Conservation (phyloP, 495 filamentous ascomycete genomes). For the Daldinia bambusicola region DNA sequence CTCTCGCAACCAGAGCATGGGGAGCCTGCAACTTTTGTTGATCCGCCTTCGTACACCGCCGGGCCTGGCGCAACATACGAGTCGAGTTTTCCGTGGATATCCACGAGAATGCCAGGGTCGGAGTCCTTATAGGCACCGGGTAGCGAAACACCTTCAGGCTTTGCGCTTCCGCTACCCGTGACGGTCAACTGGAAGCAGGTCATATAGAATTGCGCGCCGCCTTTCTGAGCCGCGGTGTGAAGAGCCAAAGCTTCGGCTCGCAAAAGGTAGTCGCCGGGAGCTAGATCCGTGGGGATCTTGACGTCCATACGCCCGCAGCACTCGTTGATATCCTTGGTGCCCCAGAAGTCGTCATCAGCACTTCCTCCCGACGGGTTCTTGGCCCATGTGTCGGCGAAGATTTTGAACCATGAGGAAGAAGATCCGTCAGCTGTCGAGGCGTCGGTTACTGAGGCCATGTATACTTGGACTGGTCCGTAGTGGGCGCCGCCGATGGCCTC, state of each 20-base stretch:
- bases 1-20: constrained; percentile 53
- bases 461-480: constrained; percentile 62
- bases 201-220: constrained; percentile 62
- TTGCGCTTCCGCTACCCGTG: constrained; percentile 46
- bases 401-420: constrained; percentile 61
- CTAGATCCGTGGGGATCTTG: constrained; percentile 58
- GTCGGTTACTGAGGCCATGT: constrained; percentile 64
- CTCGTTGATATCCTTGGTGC: constrained; percentile 62
- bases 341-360: constrained; percentile 62
- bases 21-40: constrained; percentile 50
- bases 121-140: constrained; percentile 60
- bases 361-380: constrained; percentile 45
- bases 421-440: constrained; percentile 58
- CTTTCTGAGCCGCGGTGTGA: constrained; percentile 53
- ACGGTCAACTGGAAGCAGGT: constrained; percentile 62
- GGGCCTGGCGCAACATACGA: constrained; percentile 56
- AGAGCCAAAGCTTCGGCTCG: constrained; percentile 65
- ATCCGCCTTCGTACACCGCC: constrained; percentile 54
- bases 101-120: constrained; percentile 63
- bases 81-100: constrained; percentile 54
- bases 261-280: constrained; percentile 63
- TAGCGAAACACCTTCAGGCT: constrained; percentile 53
- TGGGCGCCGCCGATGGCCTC: constrained; percentile 63
- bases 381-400: constrained; percentile 61
- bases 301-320: constrained; percentile 63